Percentiles rank a stretch among this genome's conserved stretches.
phyloP scores from a whole-genome alignment of 2,329 filamentous ascomycete species.

The Macroventuria anomochaeta region DNA sequence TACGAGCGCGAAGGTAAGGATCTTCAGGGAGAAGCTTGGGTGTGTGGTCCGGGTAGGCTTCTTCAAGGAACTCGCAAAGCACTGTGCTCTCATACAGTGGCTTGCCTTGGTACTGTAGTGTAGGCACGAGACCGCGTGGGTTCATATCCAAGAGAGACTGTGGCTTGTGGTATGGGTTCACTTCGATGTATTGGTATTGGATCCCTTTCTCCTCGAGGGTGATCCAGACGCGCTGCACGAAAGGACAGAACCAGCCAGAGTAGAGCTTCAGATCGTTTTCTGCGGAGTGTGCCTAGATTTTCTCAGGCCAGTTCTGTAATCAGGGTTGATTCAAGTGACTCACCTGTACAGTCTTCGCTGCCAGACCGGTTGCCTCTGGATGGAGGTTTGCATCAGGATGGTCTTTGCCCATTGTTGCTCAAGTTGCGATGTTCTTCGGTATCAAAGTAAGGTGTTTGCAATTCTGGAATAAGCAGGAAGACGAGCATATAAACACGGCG shows the following conservation, averaged over 20 bases:
- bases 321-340: neutral
- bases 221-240: slow-evolving; percentile 74
- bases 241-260: slow-evolving; percentile 75
- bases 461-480: neutral
- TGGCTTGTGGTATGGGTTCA: slow-evolving; percentile 79
- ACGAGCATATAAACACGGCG: neutral
- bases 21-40: slow-evolving; percentile 64
- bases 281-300: slow-evolving; percentile 34
- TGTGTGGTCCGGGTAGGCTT: slow-evolving; percentile 64
- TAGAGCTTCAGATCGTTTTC: slow-evolving; percentile 69
- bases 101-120: slow-evolving; percentile 62
- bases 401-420: slow-evolving; percentile 36
- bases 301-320: neutral
- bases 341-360: slow-evolving; percentile 41
- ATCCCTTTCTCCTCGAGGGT: slow-evolving; percentile 75
- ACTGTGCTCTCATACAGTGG: slow-evolving; percentile 76
- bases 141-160: slow-evolving; percentile 72
- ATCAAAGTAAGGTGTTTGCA: slow-evolving; percentile 17
- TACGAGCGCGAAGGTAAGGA: slow-evolving; percentile 69
- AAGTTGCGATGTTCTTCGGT: neutral
- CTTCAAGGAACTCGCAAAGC: slow-evolving; percentile 78
- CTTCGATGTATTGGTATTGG: slow-evolving; percentile 70
- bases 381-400: slow-evolving; percentile 47
- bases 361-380: slow-evolving; percentile 44
- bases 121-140: slow-evolving; percentile 77